phyloP scores from a whole-genome alignment of 2,329 filamentous ascomycete species.

The Alternaria novae-zelandiae region DNA sequence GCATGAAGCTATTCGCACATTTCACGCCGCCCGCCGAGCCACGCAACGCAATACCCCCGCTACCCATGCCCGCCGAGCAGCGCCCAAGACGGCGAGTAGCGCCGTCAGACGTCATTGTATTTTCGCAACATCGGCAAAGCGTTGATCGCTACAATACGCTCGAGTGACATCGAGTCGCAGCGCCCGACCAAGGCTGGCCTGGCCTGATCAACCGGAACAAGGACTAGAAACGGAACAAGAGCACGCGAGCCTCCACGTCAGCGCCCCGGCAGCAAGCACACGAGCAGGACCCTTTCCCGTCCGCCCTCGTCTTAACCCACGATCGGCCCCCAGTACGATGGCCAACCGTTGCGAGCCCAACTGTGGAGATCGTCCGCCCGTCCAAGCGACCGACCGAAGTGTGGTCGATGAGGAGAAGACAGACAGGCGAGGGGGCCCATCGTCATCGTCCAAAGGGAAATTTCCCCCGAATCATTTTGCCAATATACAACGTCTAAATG shows the following conservation, averaged over 20 bases:
- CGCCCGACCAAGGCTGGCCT: constrained; percentile 12
- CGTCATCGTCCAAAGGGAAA: not conserved
- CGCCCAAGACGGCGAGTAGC: not conserved
- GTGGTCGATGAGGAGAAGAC: constrained; percentile 1
- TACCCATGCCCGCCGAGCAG: not conserved
- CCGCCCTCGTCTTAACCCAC: constrained; percentile 10
- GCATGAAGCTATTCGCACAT: constrained; percentile 2
- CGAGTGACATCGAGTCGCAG: constrained; percentile 14
- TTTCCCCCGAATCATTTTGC: constrained; percentile 15
- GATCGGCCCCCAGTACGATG: constrained; percentile 12
- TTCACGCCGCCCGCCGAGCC: not conserved
- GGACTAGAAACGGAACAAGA: constrained; percentile 2
- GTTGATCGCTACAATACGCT: not conserved
- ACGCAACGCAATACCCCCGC: not conserved
- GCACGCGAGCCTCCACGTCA: constrained; percentile 27
- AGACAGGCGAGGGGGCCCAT: not conserved
- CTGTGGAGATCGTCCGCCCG: constrained; percentile 22
- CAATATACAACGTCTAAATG: constrained; percentile 31
- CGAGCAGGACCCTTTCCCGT: constrained; percentile 29
- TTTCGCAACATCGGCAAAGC: not conserved
- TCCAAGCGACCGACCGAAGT: constrained; percentile 3
- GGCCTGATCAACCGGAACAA: not conserved
- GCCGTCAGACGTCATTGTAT: not conserved
- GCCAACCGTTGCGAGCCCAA: constrained; percentile 16
- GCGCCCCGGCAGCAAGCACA: constrained; percentile 22